Evolutionary conservation across 371 early-diverging fungal species (phyloP).

Genomic region (Mycotypha africana): DNA sequence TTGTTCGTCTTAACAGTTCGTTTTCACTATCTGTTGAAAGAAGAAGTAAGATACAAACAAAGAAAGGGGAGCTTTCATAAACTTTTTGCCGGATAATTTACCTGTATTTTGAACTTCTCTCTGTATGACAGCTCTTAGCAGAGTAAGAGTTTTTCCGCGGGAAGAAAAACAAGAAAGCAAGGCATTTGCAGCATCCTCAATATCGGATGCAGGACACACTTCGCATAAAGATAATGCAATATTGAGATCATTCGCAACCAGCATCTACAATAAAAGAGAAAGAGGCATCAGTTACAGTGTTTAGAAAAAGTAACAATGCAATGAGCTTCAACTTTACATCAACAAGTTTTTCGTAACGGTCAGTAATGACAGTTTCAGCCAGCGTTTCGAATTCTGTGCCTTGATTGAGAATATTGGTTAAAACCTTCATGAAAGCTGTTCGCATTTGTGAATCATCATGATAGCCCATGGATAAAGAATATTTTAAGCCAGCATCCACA

Average conservation of each 20-base stretch:
- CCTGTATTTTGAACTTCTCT: conserved; percentile 78
- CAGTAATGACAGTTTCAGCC: conserved; percentile 69
- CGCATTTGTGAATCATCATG: conserved; percentile 86
- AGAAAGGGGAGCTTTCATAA: too few species aligned
- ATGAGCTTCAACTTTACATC: too few species aligned
- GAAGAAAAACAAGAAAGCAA: conserved; percentile 79
- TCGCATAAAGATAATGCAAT: conserved; percentile 81
- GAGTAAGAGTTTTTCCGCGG: conserved; percentile 59
- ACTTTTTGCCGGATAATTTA: too few species aligned
- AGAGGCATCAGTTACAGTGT: too few species aligned
- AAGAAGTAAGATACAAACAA: neutral
- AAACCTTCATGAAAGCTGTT: conserved; percentile 87
- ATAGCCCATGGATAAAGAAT: conserved; percentile 87
- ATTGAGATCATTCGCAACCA: conserved; percentile 62
- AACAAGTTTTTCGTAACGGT: conserved; percentile 70
- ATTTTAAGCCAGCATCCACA: conserved; percentile 86
- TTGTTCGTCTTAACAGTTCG: conserved; percentile 87
- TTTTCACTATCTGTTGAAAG: conserved; percentile 59
- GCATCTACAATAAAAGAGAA: too few species aligned
- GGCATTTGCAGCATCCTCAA: conserved; percentile 80
- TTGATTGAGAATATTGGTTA: conserved; percentile 84
- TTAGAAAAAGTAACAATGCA: too few species aligned
- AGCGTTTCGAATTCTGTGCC: conserved; percentile 85
- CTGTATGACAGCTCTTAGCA: conserved; percentile 79
- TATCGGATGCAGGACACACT: conserved; percentile 80